These are phyloP conservation scores for Kwoniella shivajii DNA, from an alignment of 1,284 basidiomycete species.

Conservation along the genomic window DNA sequence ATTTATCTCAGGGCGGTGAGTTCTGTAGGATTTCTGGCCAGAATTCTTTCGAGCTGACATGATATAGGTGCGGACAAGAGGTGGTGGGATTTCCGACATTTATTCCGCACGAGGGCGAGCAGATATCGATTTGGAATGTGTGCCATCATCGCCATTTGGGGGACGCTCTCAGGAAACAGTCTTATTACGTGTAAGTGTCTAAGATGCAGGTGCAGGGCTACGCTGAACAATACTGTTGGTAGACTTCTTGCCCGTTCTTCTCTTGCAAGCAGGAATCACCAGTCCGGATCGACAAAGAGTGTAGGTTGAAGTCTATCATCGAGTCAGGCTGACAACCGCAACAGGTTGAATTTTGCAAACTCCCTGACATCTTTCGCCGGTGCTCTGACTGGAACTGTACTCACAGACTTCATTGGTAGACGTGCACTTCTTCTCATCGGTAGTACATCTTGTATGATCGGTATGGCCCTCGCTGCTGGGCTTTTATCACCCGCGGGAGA, in stretches of 20 bases:
- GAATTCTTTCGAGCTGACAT: background rate
- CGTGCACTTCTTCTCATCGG: slow-evolving; percentile 36
- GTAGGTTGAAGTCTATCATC: background rate
- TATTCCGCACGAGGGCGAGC: slow-evolving; percentile 58
- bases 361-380: slow-evolving; percentile 35
- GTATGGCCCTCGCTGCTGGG: slow-evolving; percentile 38
- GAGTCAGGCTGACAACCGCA: background rate
- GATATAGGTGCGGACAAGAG: slow-evolving; percentile 33
- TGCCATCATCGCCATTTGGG: slow-evolving; percentile 50
- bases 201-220: slow-evolving; percentile 27
- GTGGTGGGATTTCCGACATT: slow-evolving; percentile 63
- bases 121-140: slow-evolving; percentile 61
- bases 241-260: slow-evolving; percentile 32
- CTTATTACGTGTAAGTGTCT: slow-evolving; percentile 56
- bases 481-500: slow-evolving; percentile 26
- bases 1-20: background rate
- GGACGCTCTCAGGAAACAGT: slow-evolving; percentile 39
- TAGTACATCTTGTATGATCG: slow-evolving; percentile 19
- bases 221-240: background rate
- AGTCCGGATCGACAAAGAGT: slow-evolving; percentile 30
- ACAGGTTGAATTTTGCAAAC: slow-evolving; percentile 41
- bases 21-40: slow-evolving; percentile 61
- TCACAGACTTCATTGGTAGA: slow-evolving; percentile 37
- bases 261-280: slow-evolving; percentile 35
- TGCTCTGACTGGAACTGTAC: slow-evolving; percentile 32